phyloP scores from a whole-genome alignment of 163 green algal species.

The Scenedesmus sp. region DNA sequence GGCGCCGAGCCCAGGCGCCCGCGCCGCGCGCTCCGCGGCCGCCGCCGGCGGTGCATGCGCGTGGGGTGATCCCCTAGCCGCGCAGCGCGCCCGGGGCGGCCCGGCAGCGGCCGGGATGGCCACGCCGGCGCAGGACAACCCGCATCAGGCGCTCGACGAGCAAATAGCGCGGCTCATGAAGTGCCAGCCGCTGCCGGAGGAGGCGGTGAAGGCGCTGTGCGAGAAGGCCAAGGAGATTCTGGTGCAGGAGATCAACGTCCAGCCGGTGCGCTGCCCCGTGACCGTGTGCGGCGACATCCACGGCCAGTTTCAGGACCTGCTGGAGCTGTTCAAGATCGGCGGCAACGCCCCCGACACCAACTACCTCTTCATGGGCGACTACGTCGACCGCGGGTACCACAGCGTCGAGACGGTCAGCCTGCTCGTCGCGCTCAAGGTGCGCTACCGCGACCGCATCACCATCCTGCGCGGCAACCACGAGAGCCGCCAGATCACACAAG shows the following conservation, averaged over 20 bases:
- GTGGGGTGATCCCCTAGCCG: too few relatives aligned
- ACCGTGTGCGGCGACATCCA: conserved; percentile 97
- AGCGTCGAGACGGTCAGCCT: conserved; percentile 97
- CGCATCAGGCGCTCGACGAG: conserved; percentile 47
- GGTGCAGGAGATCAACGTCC: conserved; percentile 97
- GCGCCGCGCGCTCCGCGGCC: too few relatives aligned
- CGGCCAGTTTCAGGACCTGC: conserved; percentile 97
- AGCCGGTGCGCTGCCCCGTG: conserved; percentile 96
- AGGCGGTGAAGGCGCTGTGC: conserved; percentile 96
- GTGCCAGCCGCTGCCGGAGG: conserved; percentile 90
- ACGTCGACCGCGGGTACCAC: conserved; percentile 96
- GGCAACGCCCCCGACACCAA: conserved; percentile 97
- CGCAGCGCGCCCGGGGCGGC: too few relatives aligned
- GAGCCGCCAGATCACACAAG: conserved; percentile 98
- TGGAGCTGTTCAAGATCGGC: conserved; percentile 97
- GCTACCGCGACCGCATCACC: conserved; percentile 94
- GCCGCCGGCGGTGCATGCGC: too few relatives aligned
- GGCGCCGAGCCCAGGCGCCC: too few relatives aligned
- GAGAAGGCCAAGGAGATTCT: conserved; percentile 92
- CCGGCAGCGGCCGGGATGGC: conserved; percentile 34
- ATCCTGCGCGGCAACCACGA: conserved; percentile 99
- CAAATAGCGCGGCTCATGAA: conserved; percentile 86
- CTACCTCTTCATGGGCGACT: conserved; percentile 99
- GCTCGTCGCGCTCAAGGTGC: conserved; percentile 97
- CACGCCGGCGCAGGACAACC: conserved; percentile 39